These are phyloP conservation scores for Cercospora berteroae DNA, from an alignment of 2,329 filamentous ascomycete genomes.

Conservation along the genomic window DNA sequence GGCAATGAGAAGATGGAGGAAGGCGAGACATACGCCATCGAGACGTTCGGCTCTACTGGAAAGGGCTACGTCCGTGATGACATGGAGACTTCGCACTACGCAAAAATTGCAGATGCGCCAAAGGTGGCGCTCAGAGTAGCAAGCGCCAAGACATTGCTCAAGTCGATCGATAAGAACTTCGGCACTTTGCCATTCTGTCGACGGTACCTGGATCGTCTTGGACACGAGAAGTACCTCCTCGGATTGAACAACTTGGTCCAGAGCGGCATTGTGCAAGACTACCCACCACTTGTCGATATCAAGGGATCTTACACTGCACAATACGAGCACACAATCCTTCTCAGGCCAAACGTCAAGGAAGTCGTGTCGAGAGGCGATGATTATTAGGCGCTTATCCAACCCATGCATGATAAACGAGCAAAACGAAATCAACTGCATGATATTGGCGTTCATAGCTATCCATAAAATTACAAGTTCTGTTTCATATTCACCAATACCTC, in stretches of 20 bases:
- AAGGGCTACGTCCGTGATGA: slow-evolving; percentile 51
- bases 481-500: not conserved
- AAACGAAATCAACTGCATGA: not conserved
- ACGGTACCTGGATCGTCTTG: slow-evolving; percentile 64
- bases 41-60: slow-evolving; percentile 58
- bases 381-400: slow-evolving; percentile 24
- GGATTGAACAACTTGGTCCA: slow-evolving; percentile 59
- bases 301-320: slow-evolving; percentile 63
- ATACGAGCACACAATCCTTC: slow-evolving; percentile 57
- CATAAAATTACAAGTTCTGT: not conserved
- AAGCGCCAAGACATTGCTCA: slow-evolving; percentile 57
- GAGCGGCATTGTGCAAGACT: slow-evolving; percentile 57
- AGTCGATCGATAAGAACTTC: slow-evolving; percentile 62
- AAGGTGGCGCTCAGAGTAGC: slow-evolving; percentile 45
- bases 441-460: not conserved
- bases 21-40: slow-evolving; percentile 58
- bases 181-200: slow-evolving; percentile 61
- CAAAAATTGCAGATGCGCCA: slow-evolving; percentile 38
- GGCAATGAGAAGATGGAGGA: slow-evolving; percentile 57
- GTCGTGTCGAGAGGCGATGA: slow-evolving; percentile 44
- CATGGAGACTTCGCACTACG: slow-evolving; percentile 42
- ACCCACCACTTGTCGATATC: slow-evolving; percentile 57
- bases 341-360: slow-evolving; percentile 43
- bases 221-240: slow-evolving; percentile 57
- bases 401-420: not conserved